A percentile compares a stretch with the other conserved stretches of the same genome.
Evolutionary conservation across 495 filamentous ascomycete genomes (phyloP).

Genomic region (Penicillium parvum): DNA sequence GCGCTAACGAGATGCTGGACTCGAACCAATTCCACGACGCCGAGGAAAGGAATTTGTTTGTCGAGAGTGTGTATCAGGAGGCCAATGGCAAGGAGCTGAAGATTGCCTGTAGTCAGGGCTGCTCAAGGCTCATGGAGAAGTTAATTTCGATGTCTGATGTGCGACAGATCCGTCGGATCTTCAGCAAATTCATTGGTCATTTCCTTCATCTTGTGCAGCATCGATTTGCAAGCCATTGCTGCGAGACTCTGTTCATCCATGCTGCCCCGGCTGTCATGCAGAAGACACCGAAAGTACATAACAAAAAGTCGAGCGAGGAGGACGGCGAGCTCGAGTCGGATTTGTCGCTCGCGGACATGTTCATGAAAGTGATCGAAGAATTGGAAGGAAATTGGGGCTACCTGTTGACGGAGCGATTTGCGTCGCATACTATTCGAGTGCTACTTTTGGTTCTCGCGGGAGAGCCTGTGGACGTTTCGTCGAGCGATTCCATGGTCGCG

Average conservation of each 20-base stretch:
- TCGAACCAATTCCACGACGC: slow-evolving; percentile 73
- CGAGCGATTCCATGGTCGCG: slow-evolving; percentile 65
- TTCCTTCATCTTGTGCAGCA: slow-evolving; percentile 88
- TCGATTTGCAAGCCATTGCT: slow-evolving; percentile 94
- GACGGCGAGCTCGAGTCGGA: slow-evolving; percentile 36
- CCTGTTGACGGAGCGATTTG: slow-evolving; percentile 80
- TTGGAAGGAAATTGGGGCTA: slow-evolving; percentile 78
- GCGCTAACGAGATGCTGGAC: slow-evolving; percentile 83
- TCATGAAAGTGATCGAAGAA: slow-evolving; percentile 76
- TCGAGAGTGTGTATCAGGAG: slow-evolving; percentile 81
- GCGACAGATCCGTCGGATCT: slow-evolving; percentile 77
- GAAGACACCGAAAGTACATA: slow-evolving; percentile 47
- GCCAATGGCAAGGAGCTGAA: slow-evolving; percentile 91
- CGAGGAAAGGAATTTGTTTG: slow-evolving; percentile 75
- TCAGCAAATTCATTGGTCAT: slow-evolving; percentile 78
- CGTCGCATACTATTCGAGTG: slow-evolving; percentile 84
- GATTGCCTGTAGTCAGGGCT: slow-evolving; percentile 90
- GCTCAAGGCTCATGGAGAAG: slow-evolving; percentile 87
- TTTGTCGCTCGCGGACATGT: slow-evolving; percentile 76
- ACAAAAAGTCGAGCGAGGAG: slow-evolving; percentile 27
- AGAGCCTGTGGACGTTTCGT: slow-evolving; percentile 60
- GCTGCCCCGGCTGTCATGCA: slow-evolving; percentile 72
- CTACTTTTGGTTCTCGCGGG: slow-evolving; percentile 83
- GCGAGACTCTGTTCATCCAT: slow-evolving; percentile 84
- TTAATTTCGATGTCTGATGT: slow-evolving; percentile 77